These are phyloP conservation scores for Colletotrichum gigasporum DNA, from an alignment of 2,329 filamentous ascomycete genomes.

Conservation along the genomic window DNA sequence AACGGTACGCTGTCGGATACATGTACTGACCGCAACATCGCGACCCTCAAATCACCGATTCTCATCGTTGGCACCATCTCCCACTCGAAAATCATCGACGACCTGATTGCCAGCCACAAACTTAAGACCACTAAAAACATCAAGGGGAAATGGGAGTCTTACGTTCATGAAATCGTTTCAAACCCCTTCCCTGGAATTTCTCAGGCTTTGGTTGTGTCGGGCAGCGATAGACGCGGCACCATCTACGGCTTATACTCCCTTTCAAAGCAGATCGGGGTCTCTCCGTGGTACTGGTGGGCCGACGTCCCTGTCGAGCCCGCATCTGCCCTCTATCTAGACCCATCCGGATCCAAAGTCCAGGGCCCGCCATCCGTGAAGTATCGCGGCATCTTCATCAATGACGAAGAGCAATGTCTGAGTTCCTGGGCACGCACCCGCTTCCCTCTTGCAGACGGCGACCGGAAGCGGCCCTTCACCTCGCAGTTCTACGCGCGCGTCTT, in stretches of 20 bases:
- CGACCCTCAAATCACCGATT: neutral
- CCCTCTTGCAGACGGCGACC: conserved; percentile 34
- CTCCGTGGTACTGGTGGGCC: conserved; percentile 68
- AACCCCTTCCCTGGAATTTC: conserved; percentile 42
- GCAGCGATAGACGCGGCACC: conserved; percentile 64
- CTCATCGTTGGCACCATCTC: neutral
- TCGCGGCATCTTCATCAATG: conserved; percentile 69
- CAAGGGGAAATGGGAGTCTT: conserved; percentile 64
- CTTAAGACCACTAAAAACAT: conserved; percentile 57
- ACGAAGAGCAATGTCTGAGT: conserved; percentile 65
- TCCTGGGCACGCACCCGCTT: conserved; percentile 62
- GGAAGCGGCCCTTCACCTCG: conserved; percentile 44
- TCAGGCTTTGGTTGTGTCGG: conserved; percentile 58
- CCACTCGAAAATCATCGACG: conserved; percentile 51
- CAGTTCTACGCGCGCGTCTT: conserved; percentile 66
- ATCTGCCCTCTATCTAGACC: conserved; percentile 55
- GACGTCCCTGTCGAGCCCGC: conserved; percentile 60
- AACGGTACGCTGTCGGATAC: neutral
- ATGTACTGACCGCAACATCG: neutral
- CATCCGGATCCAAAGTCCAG: conserved; percentile 52
- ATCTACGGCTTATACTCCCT: conserved; percentile 68
- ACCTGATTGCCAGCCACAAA: conserved; percentile 52
- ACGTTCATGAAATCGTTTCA: conserved; percentile 55
- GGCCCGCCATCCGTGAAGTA: conserved; percentile 65
- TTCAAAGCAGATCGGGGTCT: conserved; percentile 68